These are phyloP conservation scores for Gnomoniopsis smithogilvyi DNA, from an alignment of 2,329 filamentous ascomycete genomes.

Conservation along the genomic window DNA sequence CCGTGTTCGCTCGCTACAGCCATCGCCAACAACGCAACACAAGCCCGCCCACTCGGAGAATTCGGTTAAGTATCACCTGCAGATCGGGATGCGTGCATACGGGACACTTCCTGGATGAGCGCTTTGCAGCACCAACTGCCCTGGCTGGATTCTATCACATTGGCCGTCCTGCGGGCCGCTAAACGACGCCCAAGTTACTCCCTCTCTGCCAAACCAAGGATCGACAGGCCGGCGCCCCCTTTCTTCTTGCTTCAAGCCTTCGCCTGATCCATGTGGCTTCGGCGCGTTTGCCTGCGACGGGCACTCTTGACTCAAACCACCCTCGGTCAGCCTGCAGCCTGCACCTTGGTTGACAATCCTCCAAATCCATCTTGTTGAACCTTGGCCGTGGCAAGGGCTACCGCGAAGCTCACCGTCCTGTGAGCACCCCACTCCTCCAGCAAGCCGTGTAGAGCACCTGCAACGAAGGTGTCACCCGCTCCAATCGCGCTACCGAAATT, in stretches of 20 bases:
- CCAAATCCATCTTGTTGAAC: slow-evolving; percentile 65
- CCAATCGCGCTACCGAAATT: slow-evolving; percentile 56
- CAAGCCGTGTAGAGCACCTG: slow-evolving; percentile 64
- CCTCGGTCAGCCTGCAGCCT: slow-evolving; percentile 9
- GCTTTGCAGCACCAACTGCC: slow-evolving; percentile 1
- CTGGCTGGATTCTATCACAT: neutral
- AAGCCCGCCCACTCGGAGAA: slow-evolving; percentile 5
- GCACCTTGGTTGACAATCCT: slow-evolving; percentile 36
- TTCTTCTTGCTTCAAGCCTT: slow-evolving; percentile 15
- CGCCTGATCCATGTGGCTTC: neutral
- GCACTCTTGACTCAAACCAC: slow-evolving; percentile 9
- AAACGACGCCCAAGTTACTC: neutral
- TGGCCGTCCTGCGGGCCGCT: slow-evolving; percentile 3
- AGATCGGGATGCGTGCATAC: slow-evolving; percentile 10
- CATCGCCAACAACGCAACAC: slow-evolving; percentile 3
- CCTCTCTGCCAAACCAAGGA: neutral
- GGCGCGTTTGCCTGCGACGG: neutral
- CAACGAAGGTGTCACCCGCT: slow-evolving; percentile 74
- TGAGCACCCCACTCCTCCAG: slow-evolving; percentile 46
- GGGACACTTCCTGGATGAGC: slow-evolving; percentile 3
- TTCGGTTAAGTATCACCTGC: slow-evolving; percentile 6
- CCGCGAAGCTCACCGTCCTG: slow-evolving; percentile 51
- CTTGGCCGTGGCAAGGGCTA: slow-evolving; percentile 64
- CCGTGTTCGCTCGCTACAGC: neutral
- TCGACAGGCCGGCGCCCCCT: slow-evolving; percentile 8